A percentile compares a stretch with the other conserved stretches of the same genome.
Conservation (phyloP, 2,329 filamentous ascomycete species). For the Claviceps digitariae region DNA sequence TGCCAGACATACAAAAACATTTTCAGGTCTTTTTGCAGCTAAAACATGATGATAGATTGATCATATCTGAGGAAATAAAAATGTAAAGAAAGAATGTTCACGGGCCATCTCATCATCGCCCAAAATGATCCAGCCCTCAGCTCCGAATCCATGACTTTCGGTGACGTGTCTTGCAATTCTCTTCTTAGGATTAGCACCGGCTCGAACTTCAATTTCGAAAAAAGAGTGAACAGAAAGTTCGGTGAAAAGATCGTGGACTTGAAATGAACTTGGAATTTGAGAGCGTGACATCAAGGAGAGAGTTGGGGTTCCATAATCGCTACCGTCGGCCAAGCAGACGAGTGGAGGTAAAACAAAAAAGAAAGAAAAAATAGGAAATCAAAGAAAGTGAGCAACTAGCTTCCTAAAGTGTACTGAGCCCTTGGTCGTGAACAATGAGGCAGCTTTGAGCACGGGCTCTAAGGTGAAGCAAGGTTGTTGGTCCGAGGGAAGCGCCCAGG, state of each 20-base stretch:
- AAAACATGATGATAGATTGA: no score
- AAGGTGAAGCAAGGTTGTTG: constrained; percentile 25
- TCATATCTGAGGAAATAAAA: no score
- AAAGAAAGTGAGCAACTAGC: background rate
- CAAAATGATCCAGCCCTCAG: no score
- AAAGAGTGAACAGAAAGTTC: no score
- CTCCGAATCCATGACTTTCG: no score
- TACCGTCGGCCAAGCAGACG: background rate
- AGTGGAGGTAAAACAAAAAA: background rate
- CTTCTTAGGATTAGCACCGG: no score
- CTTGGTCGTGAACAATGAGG: background rate
- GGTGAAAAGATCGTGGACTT: background rate
- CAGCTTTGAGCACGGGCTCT: background rate
- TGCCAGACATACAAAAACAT: no score
- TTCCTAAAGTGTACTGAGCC: background rate
- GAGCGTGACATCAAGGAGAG: background rate
- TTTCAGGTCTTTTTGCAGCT: no score
- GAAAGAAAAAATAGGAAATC: background rate
- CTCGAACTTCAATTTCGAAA: no score
- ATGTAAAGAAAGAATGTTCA: background rate
- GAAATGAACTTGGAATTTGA: background rate
- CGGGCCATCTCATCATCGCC: background rate
- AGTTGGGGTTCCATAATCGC: background rate
- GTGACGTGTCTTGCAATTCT: no score
- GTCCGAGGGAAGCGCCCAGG: constrained; percentile 50